phyloP scores from a whole-genome alignment of 495 filamentous ascomycete genomes.

The Penicillium roqueforti region DNA sequence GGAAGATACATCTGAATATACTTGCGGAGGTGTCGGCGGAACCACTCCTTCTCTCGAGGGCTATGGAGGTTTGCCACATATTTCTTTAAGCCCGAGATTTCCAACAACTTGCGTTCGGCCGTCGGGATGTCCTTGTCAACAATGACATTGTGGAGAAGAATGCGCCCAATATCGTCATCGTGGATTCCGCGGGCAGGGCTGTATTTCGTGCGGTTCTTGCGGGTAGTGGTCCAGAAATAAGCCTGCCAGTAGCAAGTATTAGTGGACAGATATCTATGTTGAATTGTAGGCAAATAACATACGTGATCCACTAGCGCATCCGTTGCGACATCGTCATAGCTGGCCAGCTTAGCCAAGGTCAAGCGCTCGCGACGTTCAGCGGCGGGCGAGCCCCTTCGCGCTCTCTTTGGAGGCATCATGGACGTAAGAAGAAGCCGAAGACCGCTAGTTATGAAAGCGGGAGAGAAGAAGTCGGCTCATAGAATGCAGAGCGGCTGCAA shows the following conservation, averaged over 20 bases:
- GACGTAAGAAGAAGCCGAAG: neutral
- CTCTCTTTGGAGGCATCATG: constrained; percentile 44
- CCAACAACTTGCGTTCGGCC: constrained; percentile 68
- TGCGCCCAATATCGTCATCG: constrained; percentile 73
- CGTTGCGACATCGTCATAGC: constrained; percentile 94
- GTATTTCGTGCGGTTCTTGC: constrained; percentile 89
- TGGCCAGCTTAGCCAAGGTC: constrained; percentile 78
- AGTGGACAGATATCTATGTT: constrained; percentile 11
- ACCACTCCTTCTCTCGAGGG: constrained; percentile 80
- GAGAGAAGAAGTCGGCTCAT: constrained; percentile 4
- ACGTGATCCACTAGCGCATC: constrained; percentile 95
- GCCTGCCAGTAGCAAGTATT: constrained; percentile 50
- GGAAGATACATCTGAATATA: constrained; percentile 92
- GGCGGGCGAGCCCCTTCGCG: constrained; percentile 35
- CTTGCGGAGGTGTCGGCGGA: constrained; percentile 76
- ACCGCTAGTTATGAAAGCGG: neutral
- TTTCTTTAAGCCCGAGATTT: constrained; percentile 68
- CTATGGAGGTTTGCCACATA: constrained; percentile 62
- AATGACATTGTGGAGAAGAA: constrained; percentile 74
- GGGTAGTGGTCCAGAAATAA: constrained; percentile 92
- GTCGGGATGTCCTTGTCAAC: constrained; percentile 62
- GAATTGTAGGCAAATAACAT: constrained; percentile 33
- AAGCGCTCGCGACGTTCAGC: constrained; percentile 62
- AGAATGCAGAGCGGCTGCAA: constrained; percentile 5
- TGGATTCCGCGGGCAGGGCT: constrained; percentile 73